A percentile compares a stretch with the other conserved stretches of the same genome.
Conservation (phyloP, 768 basidiomycete species). For the Pulveroboletus sp. region DNA sequence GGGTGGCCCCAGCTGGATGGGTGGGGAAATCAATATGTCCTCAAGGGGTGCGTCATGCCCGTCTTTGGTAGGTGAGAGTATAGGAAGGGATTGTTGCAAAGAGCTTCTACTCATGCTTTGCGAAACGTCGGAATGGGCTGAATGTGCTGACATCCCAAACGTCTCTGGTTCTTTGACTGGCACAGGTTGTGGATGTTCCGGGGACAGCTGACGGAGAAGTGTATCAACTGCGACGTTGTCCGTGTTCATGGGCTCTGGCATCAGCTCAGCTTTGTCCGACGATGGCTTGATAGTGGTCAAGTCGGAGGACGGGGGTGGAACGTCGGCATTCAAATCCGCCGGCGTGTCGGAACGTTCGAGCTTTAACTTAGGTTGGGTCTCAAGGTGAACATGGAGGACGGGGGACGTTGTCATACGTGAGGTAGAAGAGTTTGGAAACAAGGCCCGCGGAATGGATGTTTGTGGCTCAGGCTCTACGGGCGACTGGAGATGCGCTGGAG, state of each 20-base stretch:
- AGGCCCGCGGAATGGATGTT: not conserved
- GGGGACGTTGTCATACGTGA: conserved; percentile 4
- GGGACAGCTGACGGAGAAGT: conserved; percentile 1
- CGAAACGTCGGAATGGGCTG: not conserved
- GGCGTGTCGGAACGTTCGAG: not conserved
- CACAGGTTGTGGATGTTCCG: conserved; percentile 1
- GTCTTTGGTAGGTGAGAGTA: conserved; percentile 1
- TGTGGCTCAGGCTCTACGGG: not conserved
- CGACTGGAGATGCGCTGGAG: not conserved
- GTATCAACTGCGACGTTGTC: not conserved
- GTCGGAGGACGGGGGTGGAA: not conserved
- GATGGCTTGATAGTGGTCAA: not conserved
- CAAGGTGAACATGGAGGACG: conserved; percentile 2
- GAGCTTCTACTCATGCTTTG: conserved; percentile 7
- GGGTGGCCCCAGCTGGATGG: conserved; percentile 2
- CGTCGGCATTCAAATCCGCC: not conserved
- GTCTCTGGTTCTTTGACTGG: not conserved
- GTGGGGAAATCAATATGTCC: not conserved
- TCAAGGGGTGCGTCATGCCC: not conserved
- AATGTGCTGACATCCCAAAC: not conserved
- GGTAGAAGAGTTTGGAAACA: not conserved
- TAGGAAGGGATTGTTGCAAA: conserved; percentile 13
- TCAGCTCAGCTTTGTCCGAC: not conserved
- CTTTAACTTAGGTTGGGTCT: not conserved
- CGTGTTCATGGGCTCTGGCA: not conserved